phyloP scores from a whole-genome alignment of 1,284 basidiomycete species.

The Tremellales sp. region DNA sequence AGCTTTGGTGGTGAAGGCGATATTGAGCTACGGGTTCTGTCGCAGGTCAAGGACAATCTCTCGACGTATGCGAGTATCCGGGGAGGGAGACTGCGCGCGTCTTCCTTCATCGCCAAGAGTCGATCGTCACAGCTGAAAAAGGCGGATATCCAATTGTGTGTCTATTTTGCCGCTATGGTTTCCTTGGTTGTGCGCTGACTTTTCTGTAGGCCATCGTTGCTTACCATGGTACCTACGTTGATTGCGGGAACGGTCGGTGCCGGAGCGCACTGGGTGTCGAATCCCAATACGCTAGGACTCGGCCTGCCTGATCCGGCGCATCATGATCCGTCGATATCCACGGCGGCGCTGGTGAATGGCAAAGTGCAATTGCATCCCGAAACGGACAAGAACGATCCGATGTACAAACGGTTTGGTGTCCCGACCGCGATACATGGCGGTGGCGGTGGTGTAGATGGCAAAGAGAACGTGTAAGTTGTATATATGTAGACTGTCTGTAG shows the following conservation, averaged over 20 bases:
- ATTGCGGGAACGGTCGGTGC: conserved; percentile 78
- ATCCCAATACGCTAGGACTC: conserved; percentile 12
- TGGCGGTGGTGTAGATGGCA: conserved; percentile 1
- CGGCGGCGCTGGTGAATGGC: conserved; percentile 53
- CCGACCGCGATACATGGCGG: no score
- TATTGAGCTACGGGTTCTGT: no score
- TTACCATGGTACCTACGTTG: conserved; percentile 84
- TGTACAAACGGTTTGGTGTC: conserved; percentile 42
- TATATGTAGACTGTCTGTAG: background rate
- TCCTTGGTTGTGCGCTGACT: conserved; percentile 26
- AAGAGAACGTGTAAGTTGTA: background rate
- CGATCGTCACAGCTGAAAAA: conserved; percentile 58
- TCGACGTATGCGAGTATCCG: conserved; percentile 73
- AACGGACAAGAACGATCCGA: conserved; percentile 54
- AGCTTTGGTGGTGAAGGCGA: no score
- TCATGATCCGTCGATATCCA: conserved; percentile 36
- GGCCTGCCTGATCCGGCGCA: conserved; percentile 34
- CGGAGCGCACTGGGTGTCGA: conserved; percentile 51
- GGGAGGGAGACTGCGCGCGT: conserved; percentile 66
- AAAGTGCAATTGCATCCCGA: conserved; percentile 82
- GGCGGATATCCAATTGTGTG: conserved; percentile 52
- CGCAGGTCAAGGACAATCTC: conserved; percentile 79
- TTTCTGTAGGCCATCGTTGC: conserved; percentile 53
- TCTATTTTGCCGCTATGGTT: conserved; percentile 21
- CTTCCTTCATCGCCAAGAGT: conserved; percentile 75